These are phyloP conservation scores for Tritrichomonas foetus DNA, from an alignment of 208 protist genomes.

Conservation along the genomic window DNA sequence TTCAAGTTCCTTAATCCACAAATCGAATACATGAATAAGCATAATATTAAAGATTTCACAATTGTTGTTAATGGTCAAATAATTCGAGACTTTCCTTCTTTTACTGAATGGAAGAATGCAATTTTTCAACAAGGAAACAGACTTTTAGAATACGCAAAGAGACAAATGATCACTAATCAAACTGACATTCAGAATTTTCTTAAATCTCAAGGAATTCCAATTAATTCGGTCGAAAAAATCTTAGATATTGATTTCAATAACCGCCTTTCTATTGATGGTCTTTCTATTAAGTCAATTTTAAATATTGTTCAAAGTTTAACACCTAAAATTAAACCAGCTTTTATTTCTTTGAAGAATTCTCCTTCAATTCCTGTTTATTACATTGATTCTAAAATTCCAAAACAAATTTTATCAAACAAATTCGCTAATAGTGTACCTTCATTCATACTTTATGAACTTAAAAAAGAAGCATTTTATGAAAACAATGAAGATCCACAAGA, in stretches of 20 bases:
- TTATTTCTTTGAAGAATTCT: neutral
- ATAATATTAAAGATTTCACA: neutral
- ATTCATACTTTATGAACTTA: too few relatives aligned
- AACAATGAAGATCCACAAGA: too few relatives aligned
- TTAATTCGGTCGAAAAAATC: neutral
- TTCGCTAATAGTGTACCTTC: too few relatives aligned
- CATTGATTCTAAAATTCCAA: neutral
- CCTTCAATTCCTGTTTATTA: conserved; percentile 1
- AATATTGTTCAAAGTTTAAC: neutral
- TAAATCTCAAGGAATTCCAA: neutral
- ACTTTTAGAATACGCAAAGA: neutral
- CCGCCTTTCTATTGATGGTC: neutral
- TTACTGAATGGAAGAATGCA: neutral
- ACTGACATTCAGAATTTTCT: neutral
- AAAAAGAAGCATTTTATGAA: too few relatives aligned
- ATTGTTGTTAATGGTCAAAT: neutral
- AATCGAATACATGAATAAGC: neutral
- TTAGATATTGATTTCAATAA: neutral
- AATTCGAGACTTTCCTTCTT: neutral
- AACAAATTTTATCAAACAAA: neutral
- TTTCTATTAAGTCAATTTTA: neutral
- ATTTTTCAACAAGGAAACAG: neutral
- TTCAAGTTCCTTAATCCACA: neutral
- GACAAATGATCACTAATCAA: neutral
- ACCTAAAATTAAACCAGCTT: neutral